These are phyloP conservation scores for Musa schizocarpa DNA, from an alignment of 176 grass and related monocot species.

Conservation along the genomic window DNA sequence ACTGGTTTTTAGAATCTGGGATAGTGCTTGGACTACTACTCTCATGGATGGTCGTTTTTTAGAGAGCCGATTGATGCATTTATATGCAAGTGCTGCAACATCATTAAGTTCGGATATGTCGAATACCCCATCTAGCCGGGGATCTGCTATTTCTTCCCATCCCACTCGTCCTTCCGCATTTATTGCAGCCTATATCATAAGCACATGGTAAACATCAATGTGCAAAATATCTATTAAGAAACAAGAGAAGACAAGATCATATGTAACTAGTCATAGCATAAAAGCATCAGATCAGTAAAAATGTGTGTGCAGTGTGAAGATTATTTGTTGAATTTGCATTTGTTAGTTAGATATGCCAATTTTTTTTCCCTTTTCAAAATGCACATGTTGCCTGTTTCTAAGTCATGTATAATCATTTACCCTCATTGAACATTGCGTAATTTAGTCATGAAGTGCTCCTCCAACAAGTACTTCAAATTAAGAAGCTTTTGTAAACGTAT, in stretches of 20 bases:
- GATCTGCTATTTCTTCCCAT: constrained; percentile 85
- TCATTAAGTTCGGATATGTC: constrained; percentile 67
- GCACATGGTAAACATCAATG: background rate
- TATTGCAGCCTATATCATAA: constrained; percentile 53
- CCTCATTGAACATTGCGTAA: background rate
- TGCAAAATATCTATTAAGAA: background rate
- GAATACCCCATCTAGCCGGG: constrained; percentile 56
- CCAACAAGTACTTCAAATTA: background rate
- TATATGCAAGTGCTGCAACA: constrained; percentile 61
- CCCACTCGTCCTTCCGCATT: constrained; percentile 60
- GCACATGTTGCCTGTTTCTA: no score
- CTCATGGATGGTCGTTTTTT: constrained; percentile 76
- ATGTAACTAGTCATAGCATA: constrained; percentile 2
- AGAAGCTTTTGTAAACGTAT: background rate
- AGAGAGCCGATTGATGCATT: constrained; percentile 61
- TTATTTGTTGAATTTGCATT: background rate
- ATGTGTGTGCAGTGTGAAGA: background rate
- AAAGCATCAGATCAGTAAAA: background rate
- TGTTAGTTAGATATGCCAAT: no score
- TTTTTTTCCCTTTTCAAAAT: no score
- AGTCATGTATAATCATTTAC: background rate
- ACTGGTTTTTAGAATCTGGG: constrained; percentile 38
- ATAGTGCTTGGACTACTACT: constrained; percentile 61
- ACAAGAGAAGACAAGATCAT: background rate
- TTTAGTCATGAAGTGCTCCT: background rate